Base-by-base conservation (phyloP, 75 land plant genomes). In the Ceratopteris richardii region DNA sequence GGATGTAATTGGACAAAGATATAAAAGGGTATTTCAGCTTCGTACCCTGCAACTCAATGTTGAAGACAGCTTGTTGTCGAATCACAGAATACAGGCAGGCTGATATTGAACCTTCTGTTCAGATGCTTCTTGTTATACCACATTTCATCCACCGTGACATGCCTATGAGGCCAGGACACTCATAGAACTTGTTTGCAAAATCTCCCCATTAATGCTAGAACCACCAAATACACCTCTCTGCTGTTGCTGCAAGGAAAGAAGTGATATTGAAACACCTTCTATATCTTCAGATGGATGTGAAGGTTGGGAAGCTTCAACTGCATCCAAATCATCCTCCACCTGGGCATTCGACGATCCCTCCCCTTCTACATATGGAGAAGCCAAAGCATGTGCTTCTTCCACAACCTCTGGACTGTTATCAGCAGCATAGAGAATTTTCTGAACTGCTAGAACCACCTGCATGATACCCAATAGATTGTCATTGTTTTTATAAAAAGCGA, bases 391-490 rank as follows among this genome's bases (percentile, higher is more conserved):
- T 23, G 65, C 65, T 22, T 26, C 54, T 20, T 33, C 57, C 1
- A 53, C 28, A 18, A 63, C 65, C 29, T 61, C 5, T 2, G 65
- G 65, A 51, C 61, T 41, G 39, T 63, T 53, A 16, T 63, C 65
- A 25, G 14, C 37, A 1, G 65, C 54, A 33, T 51, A 63, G 4
- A 63, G 31, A 4, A 63, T 63, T 23, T 53, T 63, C 37, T 63
- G 65, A 28, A 63, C 51, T 2, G 65, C 65, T 6, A 28, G 9
- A 18, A 63, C 24, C 10, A 52, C 36, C 65, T 63, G 65, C 63
- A 44, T 24, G 50, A 25, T 23, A 61, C 2, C 56, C 56, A 27
- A 19, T 4, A 14, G 24, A 2, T 16, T 10, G 2, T 29, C 3
- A 10, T 10, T 54, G 3, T 16, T 23, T n/a, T 51, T 51, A 51